These are phyloP conservation scores for Trichoderma cornu-damae DNA, from an alignment of 2,329 filamentous ascomycete genomes.

Conservation along the genomic window DNA sequence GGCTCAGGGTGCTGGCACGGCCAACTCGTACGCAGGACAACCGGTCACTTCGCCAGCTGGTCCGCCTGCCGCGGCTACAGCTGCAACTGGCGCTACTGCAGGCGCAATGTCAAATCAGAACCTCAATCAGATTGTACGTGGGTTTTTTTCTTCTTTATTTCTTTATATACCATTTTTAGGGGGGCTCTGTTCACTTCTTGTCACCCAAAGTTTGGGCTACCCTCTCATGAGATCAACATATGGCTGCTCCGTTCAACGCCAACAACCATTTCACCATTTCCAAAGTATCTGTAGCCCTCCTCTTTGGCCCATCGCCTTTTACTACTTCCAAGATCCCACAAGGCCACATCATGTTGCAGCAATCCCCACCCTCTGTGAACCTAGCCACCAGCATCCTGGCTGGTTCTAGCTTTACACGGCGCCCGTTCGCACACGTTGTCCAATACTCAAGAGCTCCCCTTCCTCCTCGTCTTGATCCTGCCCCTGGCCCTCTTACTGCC, in stretches of 20 bases:
- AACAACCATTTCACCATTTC: too few species aligned
- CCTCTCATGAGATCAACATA: not conserved
- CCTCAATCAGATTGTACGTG: conserved; percentile 88
- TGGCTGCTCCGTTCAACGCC: not conserved
- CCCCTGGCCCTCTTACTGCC: too few species aligned
- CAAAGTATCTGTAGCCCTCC: not conserved
- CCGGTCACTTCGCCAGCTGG: conserved; percentile 32
- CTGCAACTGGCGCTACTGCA: conserved; percentile 26
- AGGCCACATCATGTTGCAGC: not conserved
- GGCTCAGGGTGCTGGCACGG: conserved; percentile 28
- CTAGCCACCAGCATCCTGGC: not conserved
- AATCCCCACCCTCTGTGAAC: not conserved
- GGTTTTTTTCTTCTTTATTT: not conserved
- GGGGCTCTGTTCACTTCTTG: conserved; percentile 7
- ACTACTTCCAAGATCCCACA: not conserved
- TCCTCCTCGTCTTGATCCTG: not conserved
- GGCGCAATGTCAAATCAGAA: conserved; percentile 73
- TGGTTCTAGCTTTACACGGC: not conserved
- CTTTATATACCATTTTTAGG: too few species aligned
- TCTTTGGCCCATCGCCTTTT: not conserved
- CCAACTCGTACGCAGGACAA: conserved; percentile 31
- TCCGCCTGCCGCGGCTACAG: conserved; percentile 29
- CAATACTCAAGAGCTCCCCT: not conserved
- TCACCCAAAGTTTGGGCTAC: not conserved
- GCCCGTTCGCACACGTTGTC: not conserved